A percentile compares a stretch with the other conserved stretches of the same genome.
These are phyloP conservation scores for Botrytis hyacinthi DNA, from an alignment of 2,329 filamentous ascomycete species.

Conservation along the genomic window DNA sequence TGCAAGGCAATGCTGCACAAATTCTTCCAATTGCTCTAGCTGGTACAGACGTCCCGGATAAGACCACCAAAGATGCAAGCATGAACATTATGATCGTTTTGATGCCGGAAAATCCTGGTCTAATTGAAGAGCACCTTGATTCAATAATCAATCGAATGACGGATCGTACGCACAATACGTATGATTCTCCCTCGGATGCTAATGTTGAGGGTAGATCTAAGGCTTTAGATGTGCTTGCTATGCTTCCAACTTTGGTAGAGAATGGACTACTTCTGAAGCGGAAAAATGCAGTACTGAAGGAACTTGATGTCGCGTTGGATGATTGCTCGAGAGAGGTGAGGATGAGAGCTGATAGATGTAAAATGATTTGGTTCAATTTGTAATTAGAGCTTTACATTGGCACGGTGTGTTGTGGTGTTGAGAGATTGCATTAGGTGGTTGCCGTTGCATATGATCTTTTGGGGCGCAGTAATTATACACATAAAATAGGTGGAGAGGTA, in stretches of 20 bases:
- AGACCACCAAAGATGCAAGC: conserved; percentile 31
- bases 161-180: conserved; percentile 34
- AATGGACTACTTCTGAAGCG: conserved; percentile 24
- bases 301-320: conserved; percentile 33
- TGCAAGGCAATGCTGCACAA: conserved; percentile 22
- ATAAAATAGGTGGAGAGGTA: neutral
- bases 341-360: conserved; percentile 30
- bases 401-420: neutral
- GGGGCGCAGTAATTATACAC: neutral
- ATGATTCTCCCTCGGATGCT: conserved; percentile 32
- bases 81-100: conserved; percentile 31
- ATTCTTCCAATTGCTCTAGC: conserved; percentile 33
- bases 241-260: conserved; percentile 28
- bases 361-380: conserved; percentile 32
- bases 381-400: neutral
- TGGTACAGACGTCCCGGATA: conserved; percentile 32
- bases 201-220: conserved; percentile 29
- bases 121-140: conserved; percentile 34
- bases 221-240: conserved; percentile 36
- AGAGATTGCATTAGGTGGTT: neutral
- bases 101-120: conserved; percentile 25
- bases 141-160: conserved; percentile 36
- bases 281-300: conserved; percentile 28
- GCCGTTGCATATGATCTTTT: too few relatives aligned
- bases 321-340: conserved; percentile 34